A percentile compares a stretch with the other conserved stretches of the same genome.
phyloP scores from a whole-genome alignment of 1,284 basidiomycete genomes.

The Ceratobasidium sp. region DNA sequence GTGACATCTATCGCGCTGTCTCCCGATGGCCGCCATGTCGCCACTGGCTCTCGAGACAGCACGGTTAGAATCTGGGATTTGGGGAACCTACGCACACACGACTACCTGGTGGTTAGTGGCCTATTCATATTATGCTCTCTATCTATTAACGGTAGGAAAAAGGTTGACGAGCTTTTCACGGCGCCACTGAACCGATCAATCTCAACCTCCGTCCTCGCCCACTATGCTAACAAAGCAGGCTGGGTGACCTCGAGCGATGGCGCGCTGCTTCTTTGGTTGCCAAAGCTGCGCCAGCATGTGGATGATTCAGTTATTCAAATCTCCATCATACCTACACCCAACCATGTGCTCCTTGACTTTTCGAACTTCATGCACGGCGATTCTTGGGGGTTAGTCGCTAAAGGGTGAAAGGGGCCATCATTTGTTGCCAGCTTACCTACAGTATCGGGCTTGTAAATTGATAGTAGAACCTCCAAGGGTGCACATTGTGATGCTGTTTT shows the following conservation, averaged over 20 bases:
- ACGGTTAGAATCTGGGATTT: slow-evolving; percentile 34
- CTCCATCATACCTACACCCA: not conserved
- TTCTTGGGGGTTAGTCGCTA: not conserved
- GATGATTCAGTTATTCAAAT: not conserved
- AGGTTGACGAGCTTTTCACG: too few relatives aligned
- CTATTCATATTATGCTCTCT: too few relatives aligned
- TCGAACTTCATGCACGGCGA: slow-evolving; percentile 19
- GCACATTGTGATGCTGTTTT: too few relatives aligned
- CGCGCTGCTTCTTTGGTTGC: not conserved
- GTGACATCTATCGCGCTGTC: slow-evolving; percentile 34
- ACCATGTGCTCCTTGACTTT: not conserved
- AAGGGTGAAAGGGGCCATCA: too few relatives aligned
- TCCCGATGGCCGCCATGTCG: slow-evolving; percentile 31
- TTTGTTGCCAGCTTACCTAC: too few relatives aligned
- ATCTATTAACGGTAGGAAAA: too few relatives aligned
- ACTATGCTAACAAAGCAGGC: not conserved
- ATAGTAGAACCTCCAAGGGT: too few relatives aligned
- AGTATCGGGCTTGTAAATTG: too few relatives aligned
- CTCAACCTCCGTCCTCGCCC: not conserved
- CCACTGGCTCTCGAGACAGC: slow-evolving; percentile 16
- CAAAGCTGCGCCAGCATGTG: not conserved
- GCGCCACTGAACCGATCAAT: not conserved
- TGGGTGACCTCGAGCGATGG: not conserved
- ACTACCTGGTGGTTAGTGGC: too few relatives aligned
- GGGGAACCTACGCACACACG: too few relatives aligned